phyloP scores from a whole-genome alignment of 202 grass and related monocot species.

The Setaria italica region DNA sequence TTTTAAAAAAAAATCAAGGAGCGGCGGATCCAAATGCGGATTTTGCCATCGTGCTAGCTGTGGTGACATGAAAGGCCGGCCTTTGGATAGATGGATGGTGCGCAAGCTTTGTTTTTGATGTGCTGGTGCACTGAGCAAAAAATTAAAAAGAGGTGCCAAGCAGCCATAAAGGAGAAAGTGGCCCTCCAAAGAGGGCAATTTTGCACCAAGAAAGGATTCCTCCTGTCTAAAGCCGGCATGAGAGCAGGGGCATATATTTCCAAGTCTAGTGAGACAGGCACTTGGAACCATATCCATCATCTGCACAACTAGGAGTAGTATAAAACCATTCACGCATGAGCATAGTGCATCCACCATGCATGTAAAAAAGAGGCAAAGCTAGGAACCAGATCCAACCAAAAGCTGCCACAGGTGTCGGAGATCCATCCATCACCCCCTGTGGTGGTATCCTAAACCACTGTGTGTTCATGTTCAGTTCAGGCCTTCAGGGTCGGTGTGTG shows the following conservation, averaged over 20 bases:
- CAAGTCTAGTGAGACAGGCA: constrained; percentile 41
- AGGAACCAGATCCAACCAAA: constrained; percentile 44
- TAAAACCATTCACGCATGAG: not conserved
- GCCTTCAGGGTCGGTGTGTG: too few relatives aligned
- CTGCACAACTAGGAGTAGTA: not conserved
- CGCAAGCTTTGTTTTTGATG: not conserved
- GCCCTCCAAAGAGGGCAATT: not conserved
- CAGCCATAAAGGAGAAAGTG: constrained; percentile 6
- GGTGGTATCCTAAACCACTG: not conserved
- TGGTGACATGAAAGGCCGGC: not conserved
- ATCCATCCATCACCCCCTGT: not conserved
- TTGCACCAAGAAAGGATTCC: constrained; percentile 44
- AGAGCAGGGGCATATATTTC: constrained; percentile 1
- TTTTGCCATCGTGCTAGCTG: constrained; percentile 5
- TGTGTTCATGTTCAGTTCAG: not conserved
- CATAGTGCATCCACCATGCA: not conserved
- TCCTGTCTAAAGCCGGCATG: constrained; percentile 43
- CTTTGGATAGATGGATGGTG: not conserved
- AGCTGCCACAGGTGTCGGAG: constrained; percentile 37
- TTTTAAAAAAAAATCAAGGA: not conserved
- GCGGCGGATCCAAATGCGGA: not conserved
- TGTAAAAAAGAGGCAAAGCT: not conserved
- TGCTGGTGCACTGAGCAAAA: constrained; percentile 23
- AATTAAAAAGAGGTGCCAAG: not conserved
- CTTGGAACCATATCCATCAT: constrained; percentile 34